Base-by-base conservation (phyloP, 2,329 filamentous ascomycete species). In the Ceratocystis cacaofunesta region DNA sequence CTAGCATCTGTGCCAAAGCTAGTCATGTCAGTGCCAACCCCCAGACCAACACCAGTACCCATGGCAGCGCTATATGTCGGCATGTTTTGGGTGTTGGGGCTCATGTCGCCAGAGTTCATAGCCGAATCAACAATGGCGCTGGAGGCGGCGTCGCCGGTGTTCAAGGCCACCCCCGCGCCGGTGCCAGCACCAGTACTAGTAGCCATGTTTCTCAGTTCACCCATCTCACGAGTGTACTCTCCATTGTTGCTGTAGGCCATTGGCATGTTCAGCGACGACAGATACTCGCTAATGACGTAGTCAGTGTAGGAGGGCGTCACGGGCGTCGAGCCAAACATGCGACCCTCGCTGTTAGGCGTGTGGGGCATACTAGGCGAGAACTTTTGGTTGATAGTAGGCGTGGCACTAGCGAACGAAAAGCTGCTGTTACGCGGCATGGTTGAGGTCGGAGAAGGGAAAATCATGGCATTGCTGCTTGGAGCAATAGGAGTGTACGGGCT, bases 361-460 rank as follows among this genome's bases (percentile, higher is more conserved):
- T 58, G 30, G 28, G 55, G 55, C 28, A 58, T 30, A n/a, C 30
- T 58, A 15, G 55, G 55, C 25, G 55, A 58, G 28, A 58, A 58
- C 55, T 58, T 30, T 15, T 58, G 55, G 55, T 30, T n/a, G 5
- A 58, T 58, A 30, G 28, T 58, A n/a, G 55, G 55, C 15, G 55
- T 58, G 3, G 55, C 55, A 6, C 25, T 15, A 17, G 55, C 28
- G n/a, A 36, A 32, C 28, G 55, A 58, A 30, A 58, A 58, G 55
- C 55, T 58, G 25, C 28, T 30, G 55, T 58, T 58, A n/a, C 55
- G 25, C 7, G 55, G 55, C 55, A 58, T 58, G 55, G 55, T n/a
- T 2, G 55, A 58, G 6, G 55, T 58, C 12, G 55, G 55, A 15
- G 55, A 58, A 41, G 36, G 36, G 36, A 41, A 41, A 41, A 41